Evolutionary conservation across 306 rosid species (phyloP).

Genomic region (Echinosophora koreensis): DNA sequence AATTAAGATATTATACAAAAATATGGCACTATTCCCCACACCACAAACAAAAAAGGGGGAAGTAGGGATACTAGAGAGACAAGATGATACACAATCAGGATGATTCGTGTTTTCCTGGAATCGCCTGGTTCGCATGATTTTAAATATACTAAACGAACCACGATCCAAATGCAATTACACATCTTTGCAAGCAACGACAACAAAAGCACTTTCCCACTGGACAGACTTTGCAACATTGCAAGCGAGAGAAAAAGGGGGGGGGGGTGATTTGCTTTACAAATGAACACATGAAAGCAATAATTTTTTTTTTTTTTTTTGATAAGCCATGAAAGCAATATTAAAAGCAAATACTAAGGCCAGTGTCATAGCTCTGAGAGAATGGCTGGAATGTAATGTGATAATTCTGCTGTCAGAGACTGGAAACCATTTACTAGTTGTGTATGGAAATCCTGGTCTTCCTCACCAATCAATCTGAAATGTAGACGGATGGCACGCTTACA

Average conservation of each 20-base stretch:
- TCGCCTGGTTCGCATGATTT: constrained; percentile 42
- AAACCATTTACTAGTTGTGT: constrained; percentile 98
- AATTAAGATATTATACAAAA: constrained; percentile 41
- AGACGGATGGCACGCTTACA: constrained; percentile 98
- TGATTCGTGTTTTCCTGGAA: constrained; percentile 41
- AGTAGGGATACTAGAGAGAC: constrained; percentile 36
- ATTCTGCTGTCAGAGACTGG: constrained; percentile 94
- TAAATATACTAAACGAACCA: constrained; percentile 47
- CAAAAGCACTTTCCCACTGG: neutral
- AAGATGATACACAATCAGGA: constrained; percentile 47
- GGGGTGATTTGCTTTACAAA: constrained; percentile 35
- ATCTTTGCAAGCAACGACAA: constrained; percentile 16
- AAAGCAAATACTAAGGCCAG: constrained; percentile 40
- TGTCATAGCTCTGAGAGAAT: constrained; percentile 88
- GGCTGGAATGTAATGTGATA: constrained; percentile 97
- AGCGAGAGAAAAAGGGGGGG: neutral
- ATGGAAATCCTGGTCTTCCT: constrained; percentile 98
- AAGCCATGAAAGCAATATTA: constrained; percentile 41
- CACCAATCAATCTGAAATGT: constrained; percentile 92
- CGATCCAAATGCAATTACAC: constrained; percentile 44
- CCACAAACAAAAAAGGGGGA: constrained; percentile 29
- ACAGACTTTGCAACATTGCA: neutral
- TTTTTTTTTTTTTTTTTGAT: no score
- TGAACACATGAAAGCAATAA: constrained; percentile 52
- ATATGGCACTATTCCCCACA: constrained; percentile 39